phyloP scores from a whole-genome alignment of 208 protist genomes.

The Acanthamoeba lenticulata region DNA sequence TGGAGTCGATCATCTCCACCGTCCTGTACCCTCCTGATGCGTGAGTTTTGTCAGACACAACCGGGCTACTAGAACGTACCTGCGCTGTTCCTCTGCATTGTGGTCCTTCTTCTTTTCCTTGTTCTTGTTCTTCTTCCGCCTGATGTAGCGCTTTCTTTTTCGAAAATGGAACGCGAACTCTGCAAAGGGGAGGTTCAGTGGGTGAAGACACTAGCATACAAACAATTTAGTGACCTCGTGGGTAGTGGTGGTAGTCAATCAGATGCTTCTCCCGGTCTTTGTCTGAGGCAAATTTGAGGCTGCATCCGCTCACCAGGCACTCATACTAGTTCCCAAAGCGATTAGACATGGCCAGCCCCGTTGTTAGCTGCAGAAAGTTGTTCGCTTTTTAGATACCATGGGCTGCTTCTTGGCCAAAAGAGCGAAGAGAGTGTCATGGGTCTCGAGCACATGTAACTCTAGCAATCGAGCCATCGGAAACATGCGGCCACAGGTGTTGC shows the following conservation, averaged over 20 bases:
- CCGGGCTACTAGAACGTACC: background rate
- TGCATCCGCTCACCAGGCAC: constrained; percentile 25
- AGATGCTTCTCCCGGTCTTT: constrained; percentile 46
- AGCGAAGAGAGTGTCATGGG: constrained; percentile 27
- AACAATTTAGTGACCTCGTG: background rate
- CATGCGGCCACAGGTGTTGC: constrained; percentile 1
- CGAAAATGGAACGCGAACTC: background rate
- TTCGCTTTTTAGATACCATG: background rate
- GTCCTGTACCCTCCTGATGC: background rate
- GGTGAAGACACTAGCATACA: background rate
- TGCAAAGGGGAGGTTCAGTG: background rate
- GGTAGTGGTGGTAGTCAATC: constrained; percentile 4
- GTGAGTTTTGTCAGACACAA: background rate
- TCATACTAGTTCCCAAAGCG: constrained; percentile 32
- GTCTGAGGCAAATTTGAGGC: background rate
- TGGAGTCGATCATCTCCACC: constrained; percentile 8
- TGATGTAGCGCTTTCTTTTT: background rate
- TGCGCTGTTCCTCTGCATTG: background rate
- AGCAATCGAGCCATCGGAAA: constrained; percentile 38
- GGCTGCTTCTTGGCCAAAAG: constrained; percentile 24
- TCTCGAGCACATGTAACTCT: constrained; percentile 37
- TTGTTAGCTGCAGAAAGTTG: too few relatives aligned
- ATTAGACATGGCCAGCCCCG: too few relatives aligned
- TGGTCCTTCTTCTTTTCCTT: background rate
- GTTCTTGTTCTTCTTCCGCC: background rate